These are phyloP conservation scores for Ormosia semicastrata DNA, from an alignment of 306 rosid genomes.

Conservation along the genomic window DNA sequence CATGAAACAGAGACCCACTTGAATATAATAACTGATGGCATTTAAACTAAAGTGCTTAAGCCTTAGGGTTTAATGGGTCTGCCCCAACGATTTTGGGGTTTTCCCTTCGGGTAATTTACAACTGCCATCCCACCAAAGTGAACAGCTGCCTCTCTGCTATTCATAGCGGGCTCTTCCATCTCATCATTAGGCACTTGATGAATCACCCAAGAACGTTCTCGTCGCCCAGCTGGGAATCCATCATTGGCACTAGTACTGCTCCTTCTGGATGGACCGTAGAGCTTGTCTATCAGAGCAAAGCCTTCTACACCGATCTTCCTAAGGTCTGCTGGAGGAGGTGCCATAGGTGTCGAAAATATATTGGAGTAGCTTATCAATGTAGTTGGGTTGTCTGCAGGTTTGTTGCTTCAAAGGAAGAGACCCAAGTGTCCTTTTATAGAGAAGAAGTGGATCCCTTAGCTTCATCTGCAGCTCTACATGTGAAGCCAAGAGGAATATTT, in stretches of 20 bases:
- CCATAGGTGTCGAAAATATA: neutral
- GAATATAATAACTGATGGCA: neutral
- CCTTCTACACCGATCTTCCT: conserved; percentile 31
- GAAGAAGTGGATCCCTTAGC: neutral
- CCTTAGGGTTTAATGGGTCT: neutral
- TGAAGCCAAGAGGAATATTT: neutral
- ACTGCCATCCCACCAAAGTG: neutral
- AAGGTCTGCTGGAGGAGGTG: conserved; percentile 20
- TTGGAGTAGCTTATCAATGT: too few species aligned
- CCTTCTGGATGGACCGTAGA: conserved; percentile 11
- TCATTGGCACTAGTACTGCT: neutral
- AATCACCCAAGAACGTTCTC: conserved; percentile 2
- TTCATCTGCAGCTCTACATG: neutral
- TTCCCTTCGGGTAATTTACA: conserved; percentile 11
- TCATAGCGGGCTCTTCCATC: neutral
- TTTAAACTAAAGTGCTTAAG: neutral
- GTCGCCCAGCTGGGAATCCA: neutral
- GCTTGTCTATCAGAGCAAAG: conserved; percentile 34
- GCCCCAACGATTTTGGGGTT: conserved; percentile 33
- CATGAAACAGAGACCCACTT: neutral
- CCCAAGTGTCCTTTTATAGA: neutral
- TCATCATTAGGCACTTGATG: neutral
- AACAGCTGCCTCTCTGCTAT: neutral
- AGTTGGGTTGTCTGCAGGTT: neutral
- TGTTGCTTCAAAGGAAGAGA: neutral